These are phyloP conservation scores for Penicillium simplicissimum DNA, from an alignment of 495 filamentous ascomycete genomes.

Conservation along the genomic window DNA sequence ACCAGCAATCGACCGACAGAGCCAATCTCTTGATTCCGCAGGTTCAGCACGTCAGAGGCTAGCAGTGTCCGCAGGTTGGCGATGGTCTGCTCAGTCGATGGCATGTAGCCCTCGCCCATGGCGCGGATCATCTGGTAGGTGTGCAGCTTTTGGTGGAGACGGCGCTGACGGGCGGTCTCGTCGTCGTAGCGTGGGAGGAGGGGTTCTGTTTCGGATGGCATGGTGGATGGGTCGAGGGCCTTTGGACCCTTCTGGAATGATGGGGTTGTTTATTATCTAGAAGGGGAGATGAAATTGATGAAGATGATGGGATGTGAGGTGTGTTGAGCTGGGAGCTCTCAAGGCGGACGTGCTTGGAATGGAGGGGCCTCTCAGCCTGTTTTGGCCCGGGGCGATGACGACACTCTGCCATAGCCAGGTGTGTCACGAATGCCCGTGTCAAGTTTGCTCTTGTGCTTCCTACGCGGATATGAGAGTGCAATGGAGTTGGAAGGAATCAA, in stretches of 20 bases:
- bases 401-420: conserved; percentile 1
- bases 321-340: background rate
- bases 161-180: conserved; percentile 74
- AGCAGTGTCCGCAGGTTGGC: conserved; percentile 80
- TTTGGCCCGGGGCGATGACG: conserved; percentile 18
- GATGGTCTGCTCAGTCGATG: conserved; percentile 81
- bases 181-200: conserved; percentile 83
- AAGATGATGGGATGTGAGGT: background rate
- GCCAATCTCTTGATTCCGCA: conserved; percentile 72
- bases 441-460: background rate
- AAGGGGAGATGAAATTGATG: background rate
- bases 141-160: conserved; percentile 83
- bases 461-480: background rate
- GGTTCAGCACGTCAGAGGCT: conserved; percentile 74
- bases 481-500: background rate
- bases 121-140: conserved; percentile 89
- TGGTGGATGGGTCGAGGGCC: conserved; percentile 22
- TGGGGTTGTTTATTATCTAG: background rate
- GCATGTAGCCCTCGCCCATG: conserved; percentile 84
- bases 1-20: conserved; percentile 71
- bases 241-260: background rate
- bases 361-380: conserved; percentile 15
- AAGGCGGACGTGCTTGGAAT: background rate
- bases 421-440: background rate
- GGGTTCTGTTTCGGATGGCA: conserved; percentile 68